Evolutionary conservation across 164 flowering plant genomes (phyloP).

Genomic region (Nymphaea thermarum): DNA sequence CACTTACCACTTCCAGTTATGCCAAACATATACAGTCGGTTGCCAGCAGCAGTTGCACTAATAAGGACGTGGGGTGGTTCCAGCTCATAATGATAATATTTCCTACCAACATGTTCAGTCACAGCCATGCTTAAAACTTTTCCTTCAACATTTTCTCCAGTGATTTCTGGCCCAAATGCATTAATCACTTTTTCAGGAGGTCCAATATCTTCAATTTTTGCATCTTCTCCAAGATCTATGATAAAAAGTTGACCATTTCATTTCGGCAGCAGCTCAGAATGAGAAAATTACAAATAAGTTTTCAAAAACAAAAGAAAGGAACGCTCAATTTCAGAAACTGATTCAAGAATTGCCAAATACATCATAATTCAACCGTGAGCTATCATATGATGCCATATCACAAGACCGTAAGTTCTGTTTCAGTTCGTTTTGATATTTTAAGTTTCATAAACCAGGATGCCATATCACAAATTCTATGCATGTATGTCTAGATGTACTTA

Average conservation of each 20-base stretch:
- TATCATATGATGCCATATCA: too few relatives aligned
- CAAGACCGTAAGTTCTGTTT: too few relatives aligned
- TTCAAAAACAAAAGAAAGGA: too few relatives aligned
- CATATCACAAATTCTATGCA: too few relatives aligned
- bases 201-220: conserved; percentile 63
- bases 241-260: background rate
- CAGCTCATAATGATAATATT: conserved; percentile 75
- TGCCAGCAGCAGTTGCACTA: conserved; percentile 98
- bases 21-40: conserved; percentile 74
- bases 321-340: too few relatives aligned
- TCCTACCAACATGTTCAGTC: conserved; percentile 50
- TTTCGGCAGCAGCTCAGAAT: too few relatives aligned
- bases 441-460: too few relatives aligned
- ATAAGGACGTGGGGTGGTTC: conserved; percentile 89
- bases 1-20: conserved; percentile 63
- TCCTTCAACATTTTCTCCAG: conserved; percentile 93
- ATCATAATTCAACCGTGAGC: too few relatives aligned
- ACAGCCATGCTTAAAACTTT: conserved; percentile 14
- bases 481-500: too few relatives aligned
- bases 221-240: conserved; percentile 63
- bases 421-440: too few relatives aligned
- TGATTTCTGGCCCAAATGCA: conserved; percentile 96
- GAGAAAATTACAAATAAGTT: too few relatives aligned
- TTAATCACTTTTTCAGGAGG: conserved; percentile 78
- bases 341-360: too few relatives aligned